Conservation (phyloP, 768 basidiomycete species). For the Tubosaeta sp. region DNA sequence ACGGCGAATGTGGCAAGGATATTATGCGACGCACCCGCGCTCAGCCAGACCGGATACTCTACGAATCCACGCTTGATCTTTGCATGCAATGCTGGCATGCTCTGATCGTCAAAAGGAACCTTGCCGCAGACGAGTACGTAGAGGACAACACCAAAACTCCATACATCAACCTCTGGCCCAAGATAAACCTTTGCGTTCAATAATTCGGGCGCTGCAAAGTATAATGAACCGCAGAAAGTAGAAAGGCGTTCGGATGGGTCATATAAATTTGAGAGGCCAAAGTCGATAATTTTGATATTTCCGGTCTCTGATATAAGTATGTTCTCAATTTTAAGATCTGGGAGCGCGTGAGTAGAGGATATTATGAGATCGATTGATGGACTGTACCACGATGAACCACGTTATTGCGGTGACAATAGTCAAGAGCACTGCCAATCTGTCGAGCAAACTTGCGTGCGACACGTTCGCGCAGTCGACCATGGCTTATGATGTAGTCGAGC, state of each 20-base stretch:
- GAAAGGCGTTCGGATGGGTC: constrained; percentile 77
- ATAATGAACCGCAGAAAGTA: constrained; percentile 96
- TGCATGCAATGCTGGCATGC: constrained; percentile 97
- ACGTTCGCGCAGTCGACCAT: constrained; percentile 90
- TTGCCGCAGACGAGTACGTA: constrained; percentile 98
- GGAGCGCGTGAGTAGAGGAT: constrained; percentile 4
- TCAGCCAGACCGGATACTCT: constrained; percentile 97
- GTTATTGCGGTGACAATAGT: constrained; percentile 96
- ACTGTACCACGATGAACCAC: constrained; percentile 87
- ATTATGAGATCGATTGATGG: constrained; percentile 1
- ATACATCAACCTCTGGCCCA: constrained; percentile 97
- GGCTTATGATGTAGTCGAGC: constrained; percentile 99
- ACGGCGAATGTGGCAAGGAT: neutral
- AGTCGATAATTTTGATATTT: constrained; percentile 99
- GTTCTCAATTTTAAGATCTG: constrained; percentile 97
- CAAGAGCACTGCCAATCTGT: constrained; percentile 93
- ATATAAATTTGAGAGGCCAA: constrained; percentile 94
- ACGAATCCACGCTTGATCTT: constrained; percentile 98
- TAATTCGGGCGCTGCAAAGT: constrained; percentile 97
- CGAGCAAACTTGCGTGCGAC: constrained; percentile 96
- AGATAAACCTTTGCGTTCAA: constrained; percentile 96
- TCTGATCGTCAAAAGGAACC: constrained; percentile 98
- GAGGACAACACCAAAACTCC: constrained; percentile 98
- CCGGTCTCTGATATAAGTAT: constrained; percentile 98
- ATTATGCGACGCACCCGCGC: constrained; percentile 60